Percentiles rank a stretch among this genome's conserved stretches.
Conservation (phyloP, 2,329 filamentous ascomycete genomes). For the Fusarium chlamydosporum region DNA sequence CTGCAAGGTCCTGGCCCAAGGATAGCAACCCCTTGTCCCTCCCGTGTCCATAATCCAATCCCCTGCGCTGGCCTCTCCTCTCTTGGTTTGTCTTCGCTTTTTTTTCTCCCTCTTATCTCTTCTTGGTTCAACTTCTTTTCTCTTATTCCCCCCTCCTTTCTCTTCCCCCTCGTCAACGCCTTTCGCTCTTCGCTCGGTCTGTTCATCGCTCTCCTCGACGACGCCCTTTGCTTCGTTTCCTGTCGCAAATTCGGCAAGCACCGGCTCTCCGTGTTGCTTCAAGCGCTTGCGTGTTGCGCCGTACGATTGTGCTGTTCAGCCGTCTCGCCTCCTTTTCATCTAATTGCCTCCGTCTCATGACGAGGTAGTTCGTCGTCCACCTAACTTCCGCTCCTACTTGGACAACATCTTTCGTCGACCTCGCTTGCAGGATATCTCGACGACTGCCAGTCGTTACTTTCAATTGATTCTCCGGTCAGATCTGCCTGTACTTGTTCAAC, state of each 20-base stretch:
- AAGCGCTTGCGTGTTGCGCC: conserved; percentile 43
- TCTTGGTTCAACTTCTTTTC: conserved; percentile 47
- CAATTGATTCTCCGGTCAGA: conserved; percentile 44
- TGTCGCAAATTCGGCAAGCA: conserved; percentile 46
- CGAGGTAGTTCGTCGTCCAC: conserved; percentile 41
- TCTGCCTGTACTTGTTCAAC: conserved; percentile 36
- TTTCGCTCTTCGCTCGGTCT: conserved; percentile 49
- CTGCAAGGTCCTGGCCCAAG: conserved; percentile 46
- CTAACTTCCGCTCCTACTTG: conserved; percentile 39
- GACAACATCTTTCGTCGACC: conserved; percentile 50
- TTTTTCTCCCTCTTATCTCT: conserved; percentile 48
- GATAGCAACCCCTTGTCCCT: conserved; percentile 50
- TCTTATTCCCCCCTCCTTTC: conserved; percentile 44
- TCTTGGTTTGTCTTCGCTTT: conserved; percentile 43
- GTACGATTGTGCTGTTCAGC: conserved; percentile 34
- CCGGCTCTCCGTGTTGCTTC: conserved; percentile 41
- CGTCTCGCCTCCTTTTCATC: conserved; percentile 35
- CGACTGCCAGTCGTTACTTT: conserved; percentile 53
- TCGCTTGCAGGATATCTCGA: conserved; percentile 47
- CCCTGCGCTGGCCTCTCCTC: conserved; percentile 50
- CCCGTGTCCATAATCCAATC: conserved; percentile 46
- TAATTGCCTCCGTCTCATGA: conserved; percentile 46
- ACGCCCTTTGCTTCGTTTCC: conserved; percentile 34
- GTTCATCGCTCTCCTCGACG: conserved; percentile 47
- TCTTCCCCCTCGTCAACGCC: conserved; percentile 49